Conservation (phyloP, 2,329 filamentous ascomycete species). For the Tolypocladium inflatum region DNA sequence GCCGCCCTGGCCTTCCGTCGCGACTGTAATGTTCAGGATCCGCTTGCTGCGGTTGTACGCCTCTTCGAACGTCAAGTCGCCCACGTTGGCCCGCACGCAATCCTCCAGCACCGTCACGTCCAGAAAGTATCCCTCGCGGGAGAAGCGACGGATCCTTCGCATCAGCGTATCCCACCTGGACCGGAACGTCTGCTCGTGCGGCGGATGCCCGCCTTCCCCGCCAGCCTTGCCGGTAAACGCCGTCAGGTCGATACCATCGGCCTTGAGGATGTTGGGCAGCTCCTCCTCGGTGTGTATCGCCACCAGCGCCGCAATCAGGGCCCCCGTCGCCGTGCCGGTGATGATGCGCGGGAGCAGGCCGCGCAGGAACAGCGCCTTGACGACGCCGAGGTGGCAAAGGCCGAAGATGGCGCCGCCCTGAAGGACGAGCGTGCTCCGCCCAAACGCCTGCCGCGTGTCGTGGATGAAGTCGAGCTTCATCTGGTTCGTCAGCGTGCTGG, state of each 20-base stretch:
- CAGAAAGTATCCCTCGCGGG: conserved; percentile 70
- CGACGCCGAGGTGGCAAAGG: conserved; percentile 80
- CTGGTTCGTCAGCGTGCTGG: conserved; percentile 51
- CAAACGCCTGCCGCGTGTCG: conserved; percentile 81
- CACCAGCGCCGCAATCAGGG: conserved; percentile 79
- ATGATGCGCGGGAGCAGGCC: conserved; percentile 83
- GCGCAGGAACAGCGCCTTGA: conserved; percentile 74
- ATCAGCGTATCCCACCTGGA: conserved; percentile 49
- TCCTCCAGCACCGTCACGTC: conserved; percentile 76
- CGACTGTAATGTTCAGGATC: conserved; percentile 85
- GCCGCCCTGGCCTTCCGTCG: conserved; percentile 62
- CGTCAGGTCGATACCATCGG: conserved; percentile 72
- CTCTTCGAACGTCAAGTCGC: conserved; percentile 87
- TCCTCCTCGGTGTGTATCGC: conserved; percentile 83
- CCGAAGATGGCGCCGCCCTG: conserved; percentile 91
- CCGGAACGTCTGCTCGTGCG: conserved; percentile 26
- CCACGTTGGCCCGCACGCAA: conserved; percentile 76
- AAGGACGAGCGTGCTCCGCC: conserved; percentile 73
- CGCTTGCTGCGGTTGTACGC: conserved; percentile 79
- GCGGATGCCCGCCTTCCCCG: conserved; percentile 18
- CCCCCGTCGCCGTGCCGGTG: conserved; percentile 82
- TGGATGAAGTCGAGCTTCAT: conserved; percentile 79
- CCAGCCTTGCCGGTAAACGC: conserved; percentile 51
- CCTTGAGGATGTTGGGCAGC: conserved; percentile 64
- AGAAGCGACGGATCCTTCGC: conserved; percentile 59